phyloP scores from a whole-genome alignment of 1,284 basidiomycete species.

The Rhodotorula sp. region DNA sequence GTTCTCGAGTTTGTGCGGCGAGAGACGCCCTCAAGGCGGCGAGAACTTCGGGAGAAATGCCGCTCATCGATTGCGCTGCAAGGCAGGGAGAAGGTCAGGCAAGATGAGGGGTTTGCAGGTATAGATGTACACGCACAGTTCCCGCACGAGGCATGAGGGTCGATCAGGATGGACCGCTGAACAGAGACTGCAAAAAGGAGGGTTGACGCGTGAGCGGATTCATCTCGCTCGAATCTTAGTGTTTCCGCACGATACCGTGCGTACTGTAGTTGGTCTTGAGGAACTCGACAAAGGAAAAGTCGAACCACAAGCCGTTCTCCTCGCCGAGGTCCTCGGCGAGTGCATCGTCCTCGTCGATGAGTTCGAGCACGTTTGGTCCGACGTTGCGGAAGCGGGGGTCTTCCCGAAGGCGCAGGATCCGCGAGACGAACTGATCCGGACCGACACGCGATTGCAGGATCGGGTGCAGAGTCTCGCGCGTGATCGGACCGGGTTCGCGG shows the following conservation, averaged over 20 bases:
- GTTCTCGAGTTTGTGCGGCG: conserved; percentile 71
- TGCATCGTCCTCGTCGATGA: conserved; percentile 47
- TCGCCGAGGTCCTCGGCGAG: conserved; percentile 56
- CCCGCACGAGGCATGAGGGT: conserved; percentile 48
- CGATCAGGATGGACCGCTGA: conserved; percentile 56
- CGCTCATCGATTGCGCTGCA: conserved; percentile 57
- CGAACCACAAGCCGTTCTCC: conserved; percentile 92
- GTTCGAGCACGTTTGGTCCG: conserved; percentile 68
- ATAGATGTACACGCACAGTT: conserved; percentile 1
- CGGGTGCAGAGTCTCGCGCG: conserved; percentile 75
- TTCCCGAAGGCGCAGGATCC: conserved; percentile 79
- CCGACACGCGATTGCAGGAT: conserved; percentile 77
- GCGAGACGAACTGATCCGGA: conserved; percentile 81
- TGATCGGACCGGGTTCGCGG: conserved; percentile 85
- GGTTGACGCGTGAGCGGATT: neutral
- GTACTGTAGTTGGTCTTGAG: conserved; percentile 95
- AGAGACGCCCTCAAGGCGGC: conserved; percentile 76
- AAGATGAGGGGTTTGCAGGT: neutral
- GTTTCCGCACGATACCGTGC: conserved; percentile 45
- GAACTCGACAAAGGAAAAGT: conserved; percentile 98
- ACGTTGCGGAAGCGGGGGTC: conserved; percentile 87
- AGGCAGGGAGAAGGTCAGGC: conserved; percentile 6
- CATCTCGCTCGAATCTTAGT: neutral
- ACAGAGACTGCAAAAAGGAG: conserved; percentile 52
- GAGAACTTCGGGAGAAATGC: conserved; percentile 74